Conservation (phyloP, 2,329 filamentous ascomycete genomes). For the Corinectria fuckeliana region DNA sequence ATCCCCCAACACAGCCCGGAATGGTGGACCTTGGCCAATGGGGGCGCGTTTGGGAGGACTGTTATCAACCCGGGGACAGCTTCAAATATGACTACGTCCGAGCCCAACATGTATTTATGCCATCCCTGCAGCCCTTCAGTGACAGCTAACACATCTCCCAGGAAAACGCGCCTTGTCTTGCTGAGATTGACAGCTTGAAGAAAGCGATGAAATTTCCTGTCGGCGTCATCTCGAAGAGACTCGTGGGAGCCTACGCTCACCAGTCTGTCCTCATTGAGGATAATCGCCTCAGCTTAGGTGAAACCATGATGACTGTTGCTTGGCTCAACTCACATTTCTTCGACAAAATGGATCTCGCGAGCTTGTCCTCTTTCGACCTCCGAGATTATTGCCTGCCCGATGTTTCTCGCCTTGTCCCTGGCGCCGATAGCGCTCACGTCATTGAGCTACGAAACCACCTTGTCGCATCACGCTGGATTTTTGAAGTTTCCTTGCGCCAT, state of each 20-base stretch:
- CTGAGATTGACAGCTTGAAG: neutral
- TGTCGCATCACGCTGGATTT: slow-evolving; percentile 7
- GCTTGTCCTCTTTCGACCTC: neutral
- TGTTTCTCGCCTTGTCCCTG: neutral
- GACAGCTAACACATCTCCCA: neutral
- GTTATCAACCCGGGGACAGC: neutral
- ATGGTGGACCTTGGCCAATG: neutral
- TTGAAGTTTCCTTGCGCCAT: neutral
- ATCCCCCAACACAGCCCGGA: neutral
- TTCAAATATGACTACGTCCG: neutral
- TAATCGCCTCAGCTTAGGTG: neutral
- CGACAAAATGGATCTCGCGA: neutral
- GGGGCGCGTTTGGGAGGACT: slow-evolving; percentile 5
- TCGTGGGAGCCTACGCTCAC: slow-evolving; percentile 2
- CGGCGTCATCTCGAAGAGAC: neutral
- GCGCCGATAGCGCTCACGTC: neutral
- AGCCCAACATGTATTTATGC: neutral
- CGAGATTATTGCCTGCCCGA: neutral
- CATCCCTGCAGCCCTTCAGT: neutral
- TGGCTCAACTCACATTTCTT: neutral
- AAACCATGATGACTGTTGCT: neutral
- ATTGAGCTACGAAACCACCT: slow-evolving; percentile 10
- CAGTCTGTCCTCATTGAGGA: slow-evolving; percentile 13
- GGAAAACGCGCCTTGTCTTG: neutral
- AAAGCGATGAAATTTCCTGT: neutral